phyloP scores from a whole-genome alignment of 1,139 yeast genomes.

The Meyerozyma athensensis region DNA sequence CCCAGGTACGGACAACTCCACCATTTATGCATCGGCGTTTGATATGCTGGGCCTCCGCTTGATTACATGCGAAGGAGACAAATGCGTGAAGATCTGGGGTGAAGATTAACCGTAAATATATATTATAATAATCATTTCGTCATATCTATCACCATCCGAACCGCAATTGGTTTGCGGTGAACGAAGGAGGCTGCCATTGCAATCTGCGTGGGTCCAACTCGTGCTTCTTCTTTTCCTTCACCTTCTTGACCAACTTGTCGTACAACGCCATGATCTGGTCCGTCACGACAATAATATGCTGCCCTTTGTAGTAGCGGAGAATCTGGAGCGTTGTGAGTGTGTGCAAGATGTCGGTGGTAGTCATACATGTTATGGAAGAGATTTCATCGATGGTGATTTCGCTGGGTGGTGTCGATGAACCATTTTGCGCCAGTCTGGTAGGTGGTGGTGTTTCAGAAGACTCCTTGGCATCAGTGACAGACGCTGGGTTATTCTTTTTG shows the following conservation, averaged over 20 bases:
- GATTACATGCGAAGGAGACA: constrained; percentile 86
- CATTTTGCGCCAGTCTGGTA: constrained; percentile 9
- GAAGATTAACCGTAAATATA: constrained; percentile 27
- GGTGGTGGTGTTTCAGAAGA: constrained; percentile 21
- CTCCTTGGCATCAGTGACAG: constrained; percentile 22
- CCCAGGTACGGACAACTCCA: constrained; percentile 65
- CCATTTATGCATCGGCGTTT: constrained; percentile 68
- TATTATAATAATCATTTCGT: not conserved
- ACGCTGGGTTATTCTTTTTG: constrained; percentile 34
- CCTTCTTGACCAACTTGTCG: constrained; percentile 59
- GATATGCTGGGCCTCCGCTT: constrained; percentile 78
- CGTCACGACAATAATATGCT: constrained; percentile 87
- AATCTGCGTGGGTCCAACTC: constrained; percentile 68
- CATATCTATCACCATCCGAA: constrained; percentile 74
- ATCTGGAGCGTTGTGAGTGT: constrained; percentile 89
- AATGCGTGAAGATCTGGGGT: constrained; percentile 82
- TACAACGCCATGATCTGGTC: constrained; percentile 77
- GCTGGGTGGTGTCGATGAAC: constrained; percentile 23
- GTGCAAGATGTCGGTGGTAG: constrained; percentile 91
- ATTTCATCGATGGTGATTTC: constrained; percentile 93
- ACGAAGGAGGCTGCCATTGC: constrained; percentile 93
- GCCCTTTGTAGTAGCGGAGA: constrained; percentile 90
- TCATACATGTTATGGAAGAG: constrained; percentile 83
- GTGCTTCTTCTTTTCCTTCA: constrained; percentile 65
- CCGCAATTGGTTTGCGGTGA: constrained; percentile 91